Evolutionary conservation across 1,284 basidiomycete species (phyloP).

Genomic region (Gymnopus androsaceus): DNA sequence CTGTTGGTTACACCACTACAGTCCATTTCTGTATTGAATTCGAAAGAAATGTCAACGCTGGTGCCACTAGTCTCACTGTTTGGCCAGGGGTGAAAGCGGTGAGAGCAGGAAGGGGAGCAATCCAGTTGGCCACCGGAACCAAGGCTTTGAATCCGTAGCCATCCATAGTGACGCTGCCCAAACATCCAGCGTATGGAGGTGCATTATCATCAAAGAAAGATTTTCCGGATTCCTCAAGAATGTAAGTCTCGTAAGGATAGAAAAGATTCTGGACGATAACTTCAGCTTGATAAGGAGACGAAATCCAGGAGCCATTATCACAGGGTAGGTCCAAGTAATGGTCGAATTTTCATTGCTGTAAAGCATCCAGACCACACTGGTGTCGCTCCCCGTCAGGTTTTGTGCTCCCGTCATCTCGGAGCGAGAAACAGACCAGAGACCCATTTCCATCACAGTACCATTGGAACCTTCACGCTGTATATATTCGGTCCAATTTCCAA

Average conservation of each 20-base stretch:
- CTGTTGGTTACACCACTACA: slow-evolving; percentile 66
- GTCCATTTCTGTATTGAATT: slow-evolving; percentile 79
- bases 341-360: slow-evolving; percentile 85
- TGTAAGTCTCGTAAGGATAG: slow-evolving; percentile 79
- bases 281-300: slow-evolving; percentile 69
- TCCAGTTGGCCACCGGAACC: slow-evolving; percentile 71
- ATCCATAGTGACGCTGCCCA: slow-evolving; percentile 66
- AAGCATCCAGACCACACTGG: slow-evolving; percentile 76
- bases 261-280: slow-evolving; percentile 74
- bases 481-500: slow-evolving; percentile 79
- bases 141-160: slow-evolving; percentile 81
- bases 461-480: slow-evolving; percentile 85
- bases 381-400: slow-evolving; percentile 55
- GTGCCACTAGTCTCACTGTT: slow-evolving; percentile 56
- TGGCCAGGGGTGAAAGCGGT: slow-evolving; percentile 84
- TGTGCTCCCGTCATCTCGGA: slow-evolving; percentile 59
- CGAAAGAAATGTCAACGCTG: slow-evolving; percentile 66
- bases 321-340: slow-evolving; percentile 66
- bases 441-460: slow-evolving; percentile 76
- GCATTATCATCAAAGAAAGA: slow-evolving; percentile 57
- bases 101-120: slow-evolving; percentile 67
- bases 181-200: slow-evolving; percentile 75
- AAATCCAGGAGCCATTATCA: slow-evolving; percentile 62
- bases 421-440: slow-evolving; percentile 80
- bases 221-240: slow-evolving; percentile 61